Percentiles rank a stretch among this genome's conserved stretches.
Evolutionary conservation across 2,329 filamentous ascomycete genomes (phyloP).

Genomic region (Pezicula carpinea): DNA sequence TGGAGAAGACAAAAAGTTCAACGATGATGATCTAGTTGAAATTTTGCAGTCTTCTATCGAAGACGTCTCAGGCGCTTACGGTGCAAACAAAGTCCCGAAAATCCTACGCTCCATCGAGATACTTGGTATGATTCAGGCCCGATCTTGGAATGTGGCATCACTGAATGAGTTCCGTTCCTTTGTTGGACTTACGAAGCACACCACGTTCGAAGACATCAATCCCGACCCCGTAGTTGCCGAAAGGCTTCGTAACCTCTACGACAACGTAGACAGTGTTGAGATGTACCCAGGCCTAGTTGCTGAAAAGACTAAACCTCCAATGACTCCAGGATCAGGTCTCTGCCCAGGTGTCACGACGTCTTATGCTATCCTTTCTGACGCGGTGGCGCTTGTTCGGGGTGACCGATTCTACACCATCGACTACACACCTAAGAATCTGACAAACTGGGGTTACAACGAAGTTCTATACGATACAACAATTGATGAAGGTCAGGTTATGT

Average conservation of each 20-base stretch:
- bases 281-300: constrained; percentile 64
- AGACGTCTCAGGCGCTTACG: constrained; percentile 68
- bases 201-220: constrained; percentile 80
- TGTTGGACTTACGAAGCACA: constrained; percentile 71
- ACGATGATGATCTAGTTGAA: constrained; percentile 71
- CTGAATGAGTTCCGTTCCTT: constrained; percentile 84
- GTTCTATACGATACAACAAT: constrained; percentile 67
- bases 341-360: constrained; percentile 49
- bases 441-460: constrained; percentile 70
- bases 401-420: constrained; percentile 48
- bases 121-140: constrained; percentile 71
- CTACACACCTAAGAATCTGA: constrained; percentile 60
- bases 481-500: constrained; percentile 79
- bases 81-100: constrained; percentile 68
- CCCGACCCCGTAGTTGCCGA: constrained; percentile 67
- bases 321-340: constrained; percentile 47
- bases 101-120: constrained; percentile 74
- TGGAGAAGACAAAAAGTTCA: constrained; percentile 61
- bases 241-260: constrained; percentile 63
- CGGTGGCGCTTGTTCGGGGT: constrained; percentile 54
- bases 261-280: constrained; percentile 52
- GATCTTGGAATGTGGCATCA: constrained; percentile 67
- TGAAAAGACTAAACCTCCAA: constrained; percentile 50
- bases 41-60: constrained; percentile 67
- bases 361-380: constrained; percentile 54